These are phyloP conservation scores for Globisporangium spiculum DNA, from an alignment of 352 stramenopile species.

Conservation along the genomic window DNA sequence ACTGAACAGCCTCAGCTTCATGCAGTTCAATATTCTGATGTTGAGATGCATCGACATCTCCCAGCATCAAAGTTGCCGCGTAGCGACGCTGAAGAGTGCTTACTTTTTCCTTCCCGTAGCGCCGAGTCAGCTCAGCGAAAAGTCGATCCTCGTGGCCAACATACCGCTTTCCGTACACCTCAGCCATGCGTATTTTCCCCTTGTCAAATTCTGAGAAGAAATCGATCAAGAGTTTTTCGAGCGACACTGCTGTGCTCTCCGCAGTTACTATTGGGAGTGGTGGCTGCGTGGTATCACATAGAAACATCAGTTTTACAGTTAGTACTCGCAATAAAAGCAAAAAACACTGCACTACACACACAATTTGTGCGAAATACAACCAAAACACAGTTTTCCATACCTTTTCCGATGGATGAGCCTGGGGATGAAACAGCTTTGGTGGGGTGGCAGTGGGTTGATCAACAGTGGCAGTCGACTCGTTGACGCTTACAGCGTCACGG, in stretches of 20 bases:
- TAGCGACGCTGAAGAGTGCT: conserved; percentile 26
- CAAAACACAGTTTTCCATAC: not conserved
- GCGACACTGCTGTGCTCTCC: not conserved
- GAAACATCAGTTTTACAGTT: not conserved
- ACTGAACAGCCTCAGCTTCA: not conserved
- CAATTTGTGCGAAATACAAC: not conserved
- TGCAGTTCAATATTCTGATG: not conserved
- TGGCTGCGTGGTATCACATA: not conserved
- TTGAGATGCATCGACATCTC: not conserved
- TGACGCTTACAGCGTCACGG: not conserved
- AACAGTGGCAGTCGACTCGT: not conserved
- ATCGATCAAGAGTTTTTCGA: conserved; percentile 55
- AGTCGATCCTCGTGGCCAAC: conserved; percentile 58
- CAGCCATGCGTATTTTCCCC: conserved; percentile 57
- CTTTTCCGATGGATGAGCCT: not conserved
- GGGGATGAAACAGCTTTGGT: not conserved
- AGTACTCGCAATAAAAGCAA: not conserved
- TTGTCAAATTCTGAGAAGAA: conserved; percentile 70
- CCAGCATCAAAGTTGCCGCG: not conserved
- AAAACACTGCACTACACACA: too few relatives aligned
- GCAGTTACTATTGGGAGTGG: not conserved
- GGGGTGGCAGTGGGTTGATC: not conserved
- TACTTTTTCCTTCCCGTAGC: conserved; percentile 57
- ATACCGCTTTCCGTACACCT: conserved; percentile 68
- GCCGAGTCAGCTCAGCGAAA: conserved; percentile 61